Base-by-base conservation (phyloP, 805 yeast genomes). In the Saturnispora diversa region DNA sequence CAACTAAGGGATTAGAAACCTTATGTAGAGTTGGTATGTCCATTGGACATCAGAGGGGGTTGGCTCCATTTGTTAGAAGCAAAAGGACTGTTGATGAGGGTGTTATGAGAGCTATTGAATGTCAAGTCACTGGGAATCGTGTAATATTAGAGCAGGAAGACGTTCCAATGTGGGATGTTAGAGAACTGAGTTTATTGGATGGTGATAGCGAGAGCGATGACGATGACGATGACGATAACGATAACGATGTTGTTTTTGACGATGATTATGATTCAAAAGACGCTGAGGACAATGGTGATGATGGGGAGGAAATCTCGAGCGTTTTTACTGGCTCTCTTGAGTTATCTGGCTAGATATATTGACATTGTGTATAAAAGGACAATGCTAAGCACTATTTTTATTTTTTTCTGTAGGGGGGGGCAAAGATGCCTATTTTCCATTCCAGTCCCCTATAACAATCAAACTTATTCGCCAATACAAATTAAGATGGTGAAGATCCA, bases 21-120 rank as follows among this genome's bases (percentile, higher is more conserved):
- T 66, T 88, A 42, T 79, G 88, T 1, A 65, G 83, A 39, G 95
- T 88, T 1, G 97, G 97, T 1, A 90, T 85, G 82, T 82, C 94
- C 29, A 72, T 90, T 28, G 97, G 96, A 0, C 96, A 88, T 58
- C 48, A 70, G 0, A 72, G 72, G 0, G 70, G 63, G 10, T 61
- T 60, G 1, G 50, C 59, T 2, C 37, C 15, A 17, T 39, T 23
- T n/a, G 27, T 27, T 12, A 6, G 42, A 11, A 31, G 37, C 10
- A 39, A 33, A 12, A 24, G 11, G 22, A 25, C 24, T 12, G 37
- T 39, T 10, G 34, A 43, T 12, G 48, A 41, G 3, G 6, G 23
- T 15, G 45, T 40, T 15, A 28, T 40, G 19, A 20, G 19, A 15
- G 40, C 42, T 23, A 39, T 48, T 8, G 46, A 47, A 21, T 35